phyloP scores from a whole-genome alignment of 768 basidiomycete species.

The Rhodotorula kratochvilovae region DNA sequence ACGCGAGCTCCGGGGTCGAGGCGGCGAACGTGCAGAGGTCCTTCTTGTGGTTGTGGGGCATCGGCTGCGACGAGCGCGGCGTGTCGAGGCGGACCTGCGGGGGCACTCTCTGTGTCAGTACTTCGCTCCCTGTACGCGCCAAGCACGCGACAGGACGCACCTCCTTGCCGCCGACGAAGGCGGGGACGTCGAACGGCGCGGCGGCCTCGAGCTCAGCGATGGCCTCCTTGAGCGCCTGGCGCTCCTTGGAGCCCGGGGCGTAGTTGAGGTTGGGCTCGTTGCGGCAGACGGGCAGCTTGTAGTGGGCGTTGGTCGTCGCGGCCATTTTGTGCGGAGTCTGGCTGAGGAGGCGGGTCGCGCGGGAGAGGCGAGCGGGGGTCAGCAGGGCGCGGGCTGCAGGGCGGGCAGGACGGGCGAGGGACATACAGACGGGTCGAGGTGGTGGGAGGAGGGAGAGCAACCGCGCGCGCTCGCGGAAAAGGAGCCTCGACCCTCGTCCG shows the following conservation, averaged over 20 bases:
- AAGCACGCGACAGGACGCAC: constrained; percentile 51
- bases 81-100: constrained; percentile 14
- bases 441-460: neutral
- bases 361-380: no score
- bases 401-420: no score
- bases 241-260: constrained; percentile 71
- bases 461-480: no score
- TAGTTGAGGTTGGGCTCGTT: constrained; percentile 92
- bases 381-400: no score
- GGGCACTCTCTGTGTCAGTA: constrained; percentile 71
- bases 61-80: constrained; percentile 46
- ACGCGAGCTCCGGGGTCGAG: constrained; percentile 70
- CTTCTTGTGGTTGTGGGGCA: constrained; percentile 79
- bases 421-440: no score
- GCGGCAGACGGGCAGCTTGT: constrained; percentile 75
- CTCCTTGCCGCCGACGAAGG: constrained; percentile 81
- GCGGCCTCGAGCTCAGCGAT: constrained; percentile 73
- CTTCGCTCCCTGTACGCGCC: constrained; percentile 50
- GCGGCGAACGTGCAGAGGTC: constrained; percentile 82
- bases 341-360: no score
- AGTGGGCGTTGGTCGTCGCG: constrained; percentile 46
- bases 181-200: constrained; percentile 87
- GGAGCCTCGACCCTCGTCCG: no score
- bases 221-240: constrained; percentile 65
- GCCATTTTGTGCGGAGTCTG: neutral